Conservation (phyloP, 2,329 filamentous ascomycete species). For the Verticillium zaregamsianum region DNA sequence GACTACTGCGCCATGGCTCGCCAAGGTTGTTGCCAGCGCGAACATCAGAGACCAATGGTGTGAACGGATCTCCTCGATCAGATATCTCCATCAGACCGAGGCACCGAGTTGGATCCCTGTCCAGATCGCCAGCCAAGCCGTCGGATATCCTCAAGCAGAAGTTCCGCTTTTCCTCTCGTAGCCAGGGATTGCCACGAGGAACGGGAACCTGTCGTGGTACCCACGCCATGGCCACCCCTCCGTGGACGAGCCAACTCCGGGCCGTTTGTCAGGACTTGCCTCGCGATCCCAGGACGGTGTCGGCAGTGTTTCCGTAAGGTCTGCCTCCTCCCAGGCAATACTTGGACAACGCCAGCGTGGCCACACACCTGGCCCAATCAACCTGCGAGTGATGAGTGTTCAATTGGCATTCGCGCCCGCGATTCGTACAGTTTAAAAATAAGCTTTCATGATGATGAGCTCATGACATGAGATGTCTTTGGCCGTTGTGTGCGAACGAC, state of each 20-base stretch:
- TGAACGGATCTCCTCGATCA: not conserved
- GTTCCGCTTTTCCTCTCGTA: constrained; percentile 5
- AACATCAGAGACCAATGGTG: not conserved
- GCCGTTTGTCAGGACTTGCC: not conserved
- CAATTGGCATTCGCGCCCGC: too few relatives aligned
- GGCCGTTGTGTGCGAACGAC: not conserved
- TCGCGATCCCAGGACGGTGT: not conserved
- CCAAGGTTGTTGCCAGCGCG: not conserved
- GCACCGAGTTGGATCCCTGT: constrained; percentile 9
- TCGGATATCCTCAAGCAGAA: constrained; percentile 13
- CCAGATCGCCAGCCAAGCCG: constrained; percentile 13
- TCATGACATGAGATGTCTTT: not conserved
- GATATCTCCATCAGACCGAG: constrained; percentile 10
- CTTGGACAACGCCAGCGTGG: not conserved
- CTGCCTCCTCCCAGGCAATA: not conserved
- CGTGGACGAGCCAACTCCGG: not conserved
- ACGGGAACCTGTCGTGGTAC: not conserved
- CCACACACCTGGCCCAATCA: not conserved
- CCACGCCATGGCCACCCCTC: not conserved
- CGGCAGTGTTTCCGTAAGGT: not conserved
- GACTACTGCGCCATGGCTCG: not conserved
- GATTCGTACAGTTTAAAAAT: constrained; percentile 1
- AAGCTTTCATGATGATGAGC: constrained; percentile 8
- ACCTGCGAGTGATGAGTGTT: too few relatives aligned
- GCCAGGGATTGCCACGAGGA: constrained; percentile 4